Percentiles rank a stretch among this genome's conserved stretches.
These are phyloP conservation scores for Alternaria brassicicola DNA, from an alignment of 2,329 filamentous ascomycete genomes.

Conservation along the genomic window DNA sequence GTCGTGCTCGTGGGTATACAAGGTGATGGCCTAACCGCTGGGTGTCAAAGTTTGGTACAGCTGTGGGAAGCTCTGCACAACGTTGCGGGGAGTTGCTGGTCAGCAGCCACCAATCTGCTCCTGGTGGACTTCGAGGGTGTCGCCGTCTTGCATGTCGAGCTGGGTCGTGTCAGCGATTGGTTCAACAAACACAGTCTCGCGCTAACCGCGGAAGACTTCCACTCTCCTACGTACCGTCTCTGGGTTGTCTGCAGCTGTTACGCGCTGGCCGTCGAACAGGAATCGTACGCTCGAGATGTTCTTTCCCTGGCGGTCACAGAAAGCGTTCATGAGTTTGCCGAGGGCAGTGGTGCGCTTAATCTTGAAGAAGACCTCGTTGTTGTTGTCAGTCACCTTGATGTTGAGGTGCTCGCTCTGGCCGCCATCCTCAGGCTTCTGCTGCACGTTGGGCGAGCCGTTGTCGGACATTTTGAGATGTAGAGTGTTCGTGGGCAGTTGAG, in stretches of 20 bases:
- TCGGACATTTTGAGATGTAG: constrained; percentile 49
- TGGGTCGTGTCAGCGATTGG: constrained; percentile 47
- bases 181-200: not conserved
- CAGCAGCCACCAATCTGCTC: constrained; percentile 86
- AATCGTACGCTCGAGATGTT: constrained; percentile 83
- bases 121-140: constrained; percentile 96
- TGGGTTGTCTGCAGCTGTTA: constrained; percentile 86
- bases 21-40: not conserved
- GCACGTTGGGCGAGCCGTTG: constrained; percentile 48
- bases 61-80: constrained; percentile 8
- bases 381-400: constrained; percentile 99
- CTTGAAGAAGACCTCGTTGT: constrained; percentile 99
- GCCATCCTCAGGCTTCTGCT: constrained; percentile 54
- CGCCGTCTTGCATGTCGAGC: constrained; percentile 97
- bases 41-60: constrained; percentile 3
- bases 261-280: constrained; percentile 92
- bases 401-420: constrained; percentile 82
- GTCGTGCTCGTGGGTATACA: constrained; percentile 9
- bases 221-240: constrained; percentile 73
- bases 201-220: not conserved
- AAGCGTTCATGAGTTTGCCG: constrained; percentile 97
- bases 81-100: constrained; percentile 3
- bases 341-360: constrained; percentile 96
- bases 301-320: constrained; percentile 96
- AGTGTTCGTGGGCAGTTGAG: constrained; percentile 5